Base-by-base conservation (phyloP, 192 early-diverging fungal species). In the Chytriomyces sp. region DNA sequence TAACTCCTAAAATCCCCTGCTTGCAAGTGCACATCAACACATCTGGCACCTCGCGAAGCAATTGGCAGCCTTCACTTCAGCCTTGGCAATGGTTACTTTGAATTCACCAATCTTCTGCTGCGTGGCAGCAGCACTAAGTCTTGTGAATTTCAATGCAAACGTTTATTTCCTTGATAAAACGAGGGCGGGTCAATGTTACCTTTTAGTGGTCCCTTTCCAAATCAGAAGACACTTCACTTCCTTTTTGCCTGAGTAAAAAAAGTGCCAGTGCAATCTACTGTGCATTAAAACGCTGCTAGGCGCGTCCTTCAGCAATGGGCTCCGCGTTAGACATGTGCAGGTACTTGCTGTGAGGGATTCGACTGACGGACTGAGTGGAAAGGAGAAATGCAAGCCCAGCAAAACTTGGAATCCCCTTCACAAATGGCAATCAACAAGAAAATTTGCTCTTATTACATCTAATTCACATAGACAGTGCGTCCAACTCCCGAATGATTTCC, bases 31-130 rank as follows among this genome's bases (percentile, higher is more conserved):
- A 90, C 72, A 92, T 94, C 25, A 97, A 78, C 40, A 96, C 91
- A 73, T 96, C 93, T 0, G 95, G 89, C 17, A 93, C 93, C 77
- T 96, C 90, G 34, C 93, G 87, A 93, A 96, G 94, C 32, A 97
- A 76, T 92, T 95, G 3, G 95, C 93, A 39, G 90, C 78, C 66
- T 94, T 90, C 17, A 75, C 65, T 62, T 85, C 84, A 1, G 95
- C 95, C 73, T 88, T 68, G 1, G 95, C 93, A 30, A 92, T 89
- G 77, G 96, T 98, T 40, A 96, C 86, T 85, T 96, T 98, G 69
- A 89, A 88, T 78, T 95, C 89, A 36, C 92, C 95, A 60, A 96
- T 84, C n/a, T 94, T 81, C 73, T 93, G 89, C 64, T 92, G 90
- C 70, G 93, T 93, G 36, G 94, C 94, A 10, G 94, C 95, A 1